Evolutionary conservation across 169 alveolate genomes (phyloP).

Genomic region (Cyclospora cayetanensis): DNA sequence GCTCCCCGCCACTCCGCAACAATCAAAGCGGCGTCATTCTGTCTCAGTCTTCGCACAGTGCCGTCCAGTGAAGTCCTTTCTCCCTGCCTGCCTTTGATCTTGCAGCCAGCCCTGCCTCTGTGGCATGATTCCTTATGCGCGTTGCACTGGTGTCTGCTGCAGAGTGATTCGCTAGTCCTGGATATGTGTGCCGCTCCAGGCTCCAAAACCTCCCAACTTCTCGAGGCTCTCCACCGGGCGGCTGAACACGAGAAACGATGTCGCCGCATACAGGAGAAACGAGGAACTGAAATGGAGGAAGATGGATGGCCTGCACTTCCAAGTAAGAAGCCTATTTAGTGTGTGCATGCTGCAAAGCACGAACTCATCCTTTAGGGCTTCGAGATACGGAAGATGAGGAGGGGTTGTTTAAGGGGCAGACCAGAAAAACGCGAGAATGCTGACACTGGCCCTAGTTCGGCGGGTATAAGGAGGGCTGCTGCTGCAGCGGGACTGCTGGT

Average conservation of each 20-base stretch:
- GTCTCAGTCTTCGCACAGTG: neutral
- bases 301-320: neutral
- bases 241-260: neutral
- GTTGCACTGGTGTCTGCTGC: slow-evolving; percentile 26
- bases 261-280: neutral
- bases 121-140: too few species aligned
- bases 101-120: too few species aligned
- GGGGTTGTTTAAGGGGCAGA: too few species aligned
- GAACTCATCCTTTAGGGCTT: too few species aligned
- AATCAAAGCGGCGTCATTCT: too few species aligned
- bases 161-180: slow-evolving; percentile 75
- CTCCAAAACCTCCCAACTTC: slow-evolving; percentile 84
- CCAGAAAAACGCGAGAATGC: too few species aligned
- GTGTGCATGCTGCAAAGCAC: neutral
- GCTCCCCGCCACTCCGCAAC: too few species aligned
- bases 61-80: neutral
- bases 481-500: too few species aligned
- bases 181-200: slow-evolving; percentile 96
- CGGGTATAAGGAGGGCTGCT: too few species aligned
- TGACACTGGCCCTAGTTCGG: too few species aligned
- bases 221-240: slow-evolving; percentile 77
- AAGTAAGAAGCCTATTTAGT: neutral
- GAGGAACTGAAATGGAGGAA: neutral
- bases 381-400: too few species aligned
- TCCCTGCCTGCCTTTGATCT: neutral